Conservation (phyloP, 176 grass and related monocot species). For the Saccharum spontaneum region DNA sequence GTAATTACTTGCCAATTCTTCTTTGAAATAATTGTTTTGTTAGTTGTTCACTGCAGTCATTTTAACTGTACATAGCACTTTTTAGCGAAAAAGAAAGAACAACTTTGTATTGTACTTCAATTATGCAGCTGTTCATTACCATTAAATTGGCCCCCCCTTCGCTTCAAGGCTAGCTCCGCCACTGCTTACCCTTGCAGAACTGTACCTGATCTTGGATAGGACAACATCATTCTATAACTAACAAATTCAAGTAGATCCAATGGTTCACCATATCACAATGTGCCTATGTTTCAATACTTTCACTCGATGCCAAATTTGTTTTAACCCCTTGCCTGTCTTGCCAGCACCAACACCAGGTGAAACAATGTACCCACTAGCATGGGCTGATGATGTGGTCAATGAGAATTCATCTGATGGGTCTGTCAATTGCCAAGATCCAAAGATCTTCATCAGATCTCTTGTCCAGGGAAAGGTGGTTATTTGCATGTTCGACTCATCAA, state of each 20-base stretch:
- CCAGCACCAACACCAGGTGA: constrained; percentile 64
- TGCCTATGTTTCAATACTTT: constrained; percentile 8
- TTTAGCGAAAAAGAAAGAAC: too few species aligned
- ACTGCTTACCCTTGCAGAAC: background rate
- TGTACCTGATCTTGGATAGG: constrained; percentile 6
- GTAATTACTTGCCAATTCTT: too few species aligned
- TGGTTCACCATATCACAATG: background rate
- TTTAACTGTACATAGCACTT: too few species aligned
- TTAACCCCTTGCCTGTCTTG: constrained; percentile 13
- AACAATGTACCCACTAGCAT: constrained; percentile 59
- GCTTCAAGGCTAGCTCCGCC: too few species aligned
- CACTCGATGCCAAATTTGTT: constrained; percentile 10
- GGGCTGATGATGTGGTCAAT: constrained; percentile 51
- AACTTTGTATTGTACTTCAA: too few species aligned
- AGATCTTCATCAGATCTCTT: constrained; percentile 49
- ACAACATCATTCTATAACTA: background rate
- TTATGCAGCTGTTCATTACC: too few species aligned
- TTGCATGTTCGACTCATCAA: constrained; percentile 42
- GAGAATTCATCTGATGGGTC: constrained; percentile 27
- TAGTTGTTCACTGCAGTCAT: too few species aligned
- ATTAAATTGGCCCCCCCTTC: too few species aligned
- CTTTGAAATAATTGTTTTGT: too few species aligned
- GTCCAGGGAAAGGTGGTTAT: constrained; percentile 74
- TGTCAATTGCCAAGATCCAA: constrained; percentile 40
- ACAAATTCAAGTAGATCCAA: background rate